These are phyloP conservation scores for Kluyveromyces dobzhanskii DNA, from an alignment of 805 yeast species.

Conservation along the genomic window DNA sequence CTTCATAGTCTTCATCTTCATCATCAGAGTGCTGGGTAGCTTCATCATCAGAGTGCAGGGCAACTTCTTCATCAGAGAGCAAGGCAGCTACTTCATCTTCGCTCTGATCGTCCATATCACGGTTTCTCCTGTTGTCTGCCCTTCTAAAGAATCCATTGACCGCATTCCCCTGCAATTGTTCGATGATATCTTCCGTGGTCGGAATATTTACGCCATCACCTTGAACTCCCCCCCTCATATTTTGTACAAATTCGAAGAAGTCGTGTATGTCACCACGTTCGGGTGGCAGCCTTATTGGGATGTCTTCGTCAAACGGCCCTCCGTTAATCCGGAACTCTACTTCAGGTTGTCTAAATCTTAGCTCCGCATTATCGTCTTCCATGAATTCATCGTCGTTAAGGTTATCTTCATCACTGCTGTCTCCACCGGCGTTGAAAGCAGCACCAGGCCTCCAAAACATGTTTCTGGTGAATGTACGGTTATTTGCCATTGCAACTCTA, in stretches of 20 bases:
- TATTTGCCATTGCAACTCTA: constrained; percentile 17
- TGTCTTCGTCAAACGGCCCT: constrained; percentile 12
- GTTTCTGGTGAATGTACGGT: constrained; percentile 13
- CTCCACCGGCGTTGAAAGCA: constrained; percentile 14
- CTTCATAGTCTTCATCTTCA: constrained; percentile 8
- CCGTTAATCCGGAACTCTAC: constrained; percentile 3
- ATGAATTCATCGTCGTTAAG: constrained; percentile 17
- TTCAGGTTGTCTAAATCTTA: neutral
- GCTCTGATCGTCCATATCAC: constrained; percentile 15
- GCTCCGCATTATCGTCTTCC: constrained; percentile 11
- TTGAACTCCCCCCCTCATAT: constrained; percentile 18
- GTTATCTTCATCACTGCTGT: constrained; percentile 10
- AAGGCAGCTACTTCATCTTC: constrained; percentile 10
- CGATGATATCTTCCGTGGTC: constrained; percentile 16
- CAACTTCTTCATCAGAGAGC: too few relatives aligned
- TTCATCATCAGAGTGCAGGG: constrained; percentile 2
- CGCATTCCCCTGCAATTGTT: constrained; percentile 16
- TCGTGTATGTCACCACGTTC: constrained; percentile 18
- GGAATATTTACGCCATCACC: constrained; percentile 13
- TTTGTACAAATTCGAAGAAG: constrained; percentile 21
- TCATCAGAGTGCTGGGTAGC: constrained; percentile 4
- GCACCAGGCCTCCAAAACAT: constrained; percentile 20
- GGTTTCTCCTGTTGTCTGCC: constrained; percentile 15
- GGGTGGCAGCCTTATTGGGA: constrained; percentile 3
- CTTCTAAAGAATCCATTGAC: constrained; percentile 6